phyloP scores from a whole-genome alignment of 306 rosid genomes.

The Trifolium pratense region DNA sequence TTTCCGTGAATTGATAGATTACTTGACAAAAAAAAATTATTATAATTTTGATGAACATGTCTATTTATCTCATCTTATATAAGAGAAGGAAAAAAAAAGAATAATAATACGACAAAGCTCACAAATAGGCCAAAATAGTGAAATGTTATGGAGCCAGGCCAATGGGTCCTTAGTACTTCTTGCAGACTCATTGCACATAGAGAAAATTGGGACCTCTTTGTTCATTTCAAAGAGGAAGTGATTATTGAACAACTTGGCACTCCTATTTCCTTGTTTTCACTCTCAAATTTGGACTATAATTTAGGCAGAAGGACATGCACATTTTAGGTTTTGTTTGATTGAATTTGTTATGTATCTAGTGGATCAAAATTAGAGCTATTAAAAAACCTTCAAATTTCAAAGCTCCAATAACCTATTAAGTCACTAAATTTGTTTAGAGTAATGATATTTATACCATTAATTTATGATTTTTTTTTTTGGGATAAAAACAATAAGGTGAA shows the following conservation, averaged over 20 bases:
- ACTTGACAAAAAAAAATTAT: too few species aligned
- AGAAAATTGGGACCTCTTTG: conserved; percentile 35
- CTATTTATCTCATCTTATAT: not conserved
- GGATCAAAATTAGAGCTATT: too few species aligned
- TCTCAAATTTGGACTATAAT: not conserved
- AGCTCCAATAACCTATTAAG: too few species aligned
- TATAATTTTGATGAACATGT: not conserved
- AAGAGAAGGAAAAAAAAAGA: not conserved
- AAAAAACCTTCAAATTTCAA: too few species aligned
- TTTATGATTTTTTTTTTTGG: too few species aligned
- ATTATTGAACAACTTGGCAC: not conserved
- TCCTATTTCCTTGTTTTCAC: conserved; percentile 20
- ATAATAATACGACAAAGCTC: not conserved
- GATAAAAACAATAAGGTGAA: too few species aligned
- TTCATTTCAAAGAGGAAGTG: conserved; percentile 16
- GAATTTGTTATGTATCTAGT: too few species aligned
- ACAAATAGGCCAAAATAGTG: conserved; percentile 11
- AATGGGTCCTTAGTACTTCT: conserved; percentile 10
- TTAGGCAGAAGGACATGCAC: not conserved
- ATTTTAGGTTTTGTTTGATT: not conserved
- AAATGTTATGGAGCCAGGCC: not conserved
- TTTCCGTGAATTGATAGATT: too few species aligned
- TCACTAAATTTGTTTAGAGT: too few species aligned
- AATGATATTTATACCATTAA: too few species aligned
- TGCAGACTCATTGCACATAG: not conserved